Evolutionary conservation across 2,329 filamentous ascomycete genomes (phyloP), one percentile per base, ranked within the genome.

Genomic region (Fusarium subtropicale): DNA sequence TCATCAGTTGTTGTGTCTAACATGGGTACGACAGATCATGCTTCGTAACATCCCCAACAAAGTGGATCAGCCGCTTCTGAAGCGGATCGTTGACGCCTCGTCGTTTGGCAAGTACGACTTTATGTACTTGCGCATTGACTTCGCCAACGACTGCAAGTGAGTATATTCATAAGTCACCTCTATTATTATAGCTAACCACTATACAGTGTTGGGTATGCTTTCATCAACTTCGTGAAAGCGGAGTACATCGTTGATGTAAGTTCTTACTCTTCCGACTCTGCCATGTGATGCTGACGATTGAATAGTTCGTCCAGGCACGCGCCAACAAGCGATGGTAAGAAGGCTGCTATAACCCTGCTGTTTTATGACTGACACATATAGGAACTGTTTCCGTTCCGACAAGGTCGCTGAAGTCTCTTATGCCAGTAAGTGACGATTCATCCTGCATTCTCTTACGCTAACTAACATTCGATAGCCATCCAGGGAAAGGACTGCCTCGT

Each of bases 1-100:
- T 33, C 26, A 16, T 13, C 12, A n/a, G 4, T 5, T 31, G 41
- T 5, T 11, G 13, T 16, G 39, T 22, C 53, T 61, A 22, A 61
- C 62, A 73, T 57, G 6, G 28, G 28, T 30, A 7, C 18, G 8
- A 26, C 61, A 93, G 91, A 92, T 98, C 69, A 97, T 98, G 95
- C 81, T 97, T 33, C 90, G 95, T 39, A 97, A 98, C 77, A 95
- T 97, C 46, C 95, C 95, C 2, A 97, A 97, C 81, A 93, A 94
- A 74, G 90, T 97, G 58, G 88, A 93, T 73, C 89, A 93, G 79
- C 82, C 85, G 0, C 90, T 92, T 82, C 81, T 97, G 18, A 97
- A 97, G 82, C 80, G 84, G 1, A 90, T 97, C 58, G 85, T 98
- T 16, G 92, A 97, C 75, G 85, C 91, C 67, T 91, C 90, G 18